Evolutionary conservation across 257 asterid genomes (phyloP).

Genomic region (Cynanchum wilfordii): DNA sequence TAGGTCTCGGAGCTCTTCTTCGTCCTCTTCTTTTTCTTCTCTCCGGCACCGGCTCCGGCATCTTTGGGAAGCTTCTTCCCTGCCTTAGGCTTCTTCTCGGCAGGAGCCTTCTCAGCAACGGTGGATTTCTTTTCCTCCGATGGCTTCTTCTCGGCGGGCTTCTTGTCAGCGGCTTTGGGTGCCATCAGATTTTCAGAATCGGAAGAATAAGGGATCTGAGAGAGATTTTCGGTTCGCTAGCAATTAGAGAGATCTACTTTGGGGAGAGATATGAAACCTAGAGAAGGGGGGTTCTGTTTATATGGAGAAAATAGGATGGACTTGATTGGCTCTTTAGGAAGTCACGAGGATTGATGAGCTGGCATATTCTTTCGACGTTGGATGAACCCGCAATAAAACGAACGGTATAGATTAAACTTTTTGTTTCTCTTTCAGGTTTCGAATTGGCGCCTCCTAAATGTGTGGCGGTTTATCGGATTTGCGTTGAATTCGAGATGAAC

Average conservation of each 20-base stretch:
- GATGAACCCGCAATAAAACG: not conserved
- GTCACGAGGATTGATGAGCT: slow-evolving; percentile 24
- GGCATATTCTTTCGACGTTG: not conserved
- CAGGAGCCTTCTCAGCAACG: slow-evolving; percentile 32
- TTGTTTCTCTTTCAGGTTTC: not conserved
- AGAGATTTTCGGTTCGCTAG: not conserved
- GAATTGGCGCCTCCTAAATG: slow-evolving; percentile 17
- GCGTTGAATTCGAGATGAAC: not conserved
- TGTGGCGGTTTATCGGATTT: slow-evolving; percentile 12
- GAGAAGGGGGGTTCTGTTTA: not conserved
- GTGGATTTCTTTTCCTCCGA: slow-evolving; percentile 15
- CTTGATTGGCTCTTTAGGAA: slow-evolving; percentile 15
- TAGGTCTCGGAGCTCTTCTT: slow-evolving; percentile 57
- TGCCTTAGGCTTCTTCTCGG: slow-evolving; percentile 56
- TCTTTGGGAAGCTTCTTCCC: slow-evolving; percentile 57
- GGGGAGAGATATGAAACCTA: not conserved
- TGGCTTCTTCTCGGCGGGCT: slow-evolving; percentile 43
- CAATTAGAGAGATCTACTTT: not conserved
- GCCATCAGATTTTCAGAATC: slow-evolving; percentile 32
- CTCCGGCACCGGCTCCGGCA: slow-evolving; percentile 33
- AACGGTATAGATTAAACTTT: slow-evolving; percentile 10
- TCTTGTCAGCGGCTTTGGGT: slow-evolving; percentile 36
- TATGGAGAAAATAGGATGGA: slow-evolving; percentile 7
- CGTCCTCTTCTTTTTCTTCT: slow-evolving; percentile 56
- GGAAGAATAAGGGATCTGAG: not conserved